Evolutionary conservation across 805 yeast species (phyloP).

Genomic region (Debaryomyces hansenii): DNA sequence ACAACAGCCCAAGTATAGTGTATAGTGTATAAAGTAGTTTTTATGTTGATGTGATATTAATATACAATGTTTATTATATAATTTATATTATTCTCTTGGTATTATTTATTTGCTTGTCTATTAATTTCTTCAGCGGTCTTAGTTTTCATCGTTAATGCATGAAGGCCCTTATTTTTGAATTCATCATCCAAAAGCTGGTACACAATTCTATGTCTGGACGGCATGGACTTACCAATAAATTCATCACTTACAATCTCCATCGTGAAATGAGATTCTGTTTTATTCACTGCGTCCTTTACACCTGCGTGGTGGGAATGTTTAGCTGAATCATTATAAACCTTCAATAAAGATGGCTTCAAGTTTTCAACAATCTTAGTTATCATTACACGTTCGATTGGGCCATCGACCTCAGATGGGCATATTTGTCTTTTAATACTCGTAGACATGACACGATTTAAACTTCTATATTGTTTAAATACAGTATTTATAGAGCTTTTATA

Average conservation of each 20-base stretch:
- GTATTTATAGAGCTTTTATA: background rate
- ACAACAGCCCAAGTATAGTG: background rate
- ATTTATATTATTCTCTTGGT: background rate
- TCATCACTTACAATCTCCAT: conserved; percentile 68
- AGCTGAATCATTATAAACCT: conserved; percentile 76
- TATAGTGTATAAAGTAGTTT: background rate
- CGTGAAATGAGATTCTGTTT: conserved; percentile 79
- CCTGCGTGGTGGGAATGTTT: conserved; percentile 89
- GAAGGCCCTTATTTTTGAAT: conserved; percentile 68
- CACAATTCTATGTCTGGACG: conserved; percentile 76
- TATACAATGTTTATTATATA: conserved; percentile 1
- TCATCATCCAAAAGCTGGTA: conserved; percentile 73
- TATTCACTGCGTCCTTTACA: conserved; percentile 68
- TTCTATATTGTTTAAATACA: background rate
- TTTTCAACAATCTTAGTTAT: conserved; percentile 39
- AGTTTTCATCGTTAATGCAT: conserved; percentile 84
- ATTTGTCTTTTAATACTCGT: conserved; percentile 5
- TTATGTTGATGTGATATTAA: background rate
- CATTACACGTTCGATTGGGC: conserved; percentile 53
- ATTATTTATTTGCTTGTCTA: background rate
- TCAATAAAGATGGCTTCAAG: conserved; percentile 47
- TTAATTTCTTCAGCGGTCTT: conserved; percentile 48
- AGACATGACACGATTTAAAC: conserved; percentile 1
- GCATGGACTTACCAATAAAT: conserved; percentile 64
- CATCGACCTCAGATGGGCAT: conserved; percentile 19